Base-by-base conservation (phyloP, 495 filamentous ascomycete genomes). In the Xylaria castorea region DNA sequence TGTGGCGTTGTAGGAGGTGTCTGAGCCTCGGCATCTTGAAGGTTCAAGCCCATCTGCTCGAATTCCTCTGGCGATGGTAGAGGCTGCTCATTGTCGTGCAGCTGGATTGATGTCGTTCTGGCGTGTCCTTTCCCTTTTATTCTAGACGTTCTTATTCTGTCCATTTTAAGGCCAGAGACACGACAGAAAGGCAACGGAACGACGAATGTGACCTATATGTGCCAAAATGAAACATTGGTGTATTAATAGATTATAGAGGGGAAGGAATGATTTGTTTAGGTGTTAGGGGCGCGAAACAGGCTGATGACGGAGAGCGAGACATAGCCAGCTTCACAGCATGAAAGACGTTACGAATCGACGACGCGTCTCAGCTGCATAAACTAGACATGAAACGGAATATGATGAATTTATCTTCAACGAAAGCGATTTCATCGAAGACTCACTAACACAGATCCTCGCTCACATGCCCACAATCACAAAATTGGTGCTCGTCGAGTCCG, bases 101-200 rank as follows among this genome's bases (percentile, higher is more conserved):
- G 30, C 20, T 73, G 48, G 51, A 74, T 20, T 20, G 76, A 75
- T 8, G 76, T 72, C 14, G 74, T 72, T 68, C 67, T 74, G n/a
- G 76, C 60, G 69, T 71, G 71, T 3, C 65, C 46, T 16, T 57
- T 57, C 18, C 14, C 42, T 50, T 25, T 68, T 42, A 22, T 58
- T 20, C 25, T 32, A 14, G 27, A 12, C 4, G 50, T 32, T 36
- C 44, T 22, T 14, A 30, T 62, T 53, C 48, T 67, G 20, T 36
- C 42, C 50, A 58, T 71, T 16, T 11, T 71, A 22, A 25, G 40
- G 5, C 8, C 7, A 38, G 55, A 42, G 40, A 38, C 40, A 38
- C 64, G 30, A 12, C 20, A 44, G 34, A 30, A 36, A 32, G 30
- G 64, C 20, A 20, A 25, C 11, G 34, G 5, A 50, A 60, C 27